Base-by-base conservation (phyloP, 345 rosid genomes). In the Xanthoceras sorbifolium region DNA sequence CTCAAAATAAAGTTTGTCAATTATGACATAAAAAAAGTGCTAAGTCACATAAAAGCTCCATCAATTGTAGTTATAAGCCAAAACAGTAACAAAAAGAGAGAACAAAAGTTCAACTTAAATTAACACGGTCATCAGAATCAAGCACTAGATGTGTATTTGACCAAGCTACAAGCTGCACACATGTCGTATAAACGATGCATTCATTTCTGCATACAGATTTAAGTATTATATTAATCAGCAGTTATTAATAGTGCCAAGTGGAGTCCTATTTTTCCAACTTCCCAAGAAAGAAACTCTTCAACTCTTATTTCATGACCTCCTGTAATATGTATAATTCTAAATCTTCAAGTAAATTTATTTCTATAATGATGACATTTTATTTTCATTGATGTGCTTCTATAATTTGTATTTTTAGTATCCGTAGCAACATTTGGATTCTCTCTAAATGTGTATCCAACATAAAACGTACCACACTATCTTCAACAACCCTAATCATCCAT, bases 1-100 rank as follows among this genome's bases (percentile, higher is more conserved):
- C 71, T 50, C 76, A 82, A 77, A 84, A 69, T 23, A 64, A 77
- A 79, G n/a, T 77, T 57, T 38, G 75, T 46, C 64, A 70, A 65
- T 48, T 31, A 74, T 65, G 71, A 40, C n/a, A 77, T 78, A 44
- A 57, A 46, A 57, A 28, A 55, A 38, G 57, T 63, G 55, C 69
- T 12, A 63, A 57, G 55, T 38, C 69, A 73, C 57, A 68, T 61
- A 61, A 71, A 80, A 76, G 65, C 29, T 48, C 32, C 55, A 76
- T 29, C 25, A 28, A 72, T 22, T n/a, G 11, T 57, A 69, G 31
- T 18, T 31, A 59, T 15, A 72, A 65, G 29, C 63, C 28, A 18
- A 68, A 72, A 23, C 26, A 57, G 65, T 26, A 1, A 54, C 46
- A 64, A 44, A 36, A 40, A 69, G 32, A 40, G 9, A 17, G 28